Conservation (phyloP, 768 basidiomycete species). For the Boletus eberwhitei region DNA sequence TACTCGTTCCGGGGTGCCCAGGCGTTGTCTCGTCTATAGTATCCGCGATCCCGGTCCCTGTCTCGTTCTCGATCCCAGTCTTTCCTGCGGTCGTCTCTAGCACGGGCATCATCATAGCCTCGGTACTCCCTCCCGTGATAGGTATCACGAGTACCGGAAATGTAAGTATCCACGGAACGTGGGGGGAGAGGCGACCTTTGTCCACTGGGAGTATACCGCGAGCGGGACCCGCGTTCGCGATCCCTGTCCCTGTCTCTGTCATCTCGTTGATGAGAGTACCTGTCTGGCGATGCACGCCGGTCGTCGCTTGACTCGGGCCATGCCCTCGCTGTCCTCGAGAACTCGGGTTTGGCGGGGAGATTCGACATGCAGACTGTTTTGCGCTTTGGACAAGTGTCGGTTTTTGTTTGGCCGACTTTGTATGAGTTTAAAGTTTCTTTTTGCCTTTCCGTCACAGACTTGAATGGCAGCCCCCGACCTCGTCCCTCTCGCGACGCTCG, state of each 20-base stretch:
- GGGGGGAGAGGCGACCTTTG: constrained; percentile 14
- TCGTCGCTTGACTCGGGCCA: constrained; percentile 25
- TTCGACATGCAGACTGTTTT: constrained; percentile 17
- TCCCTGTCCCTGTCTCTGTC: constrained; percentile 25
- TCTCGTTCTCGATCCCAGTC: constrained; percentile 25
- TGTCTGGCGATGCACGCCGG: constrained; percentile 25
- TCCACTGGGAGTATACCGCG: constrained; percentile 13
- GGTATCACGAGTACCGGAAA: constrained; percentile 14
- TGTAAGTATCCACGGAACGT: constrained; percentile 18
- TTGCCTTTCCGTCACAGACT: neutral
- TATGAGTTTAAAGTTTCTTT: too few relatives aligned
- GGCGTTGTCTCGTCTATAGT: constrained; percentile 17
- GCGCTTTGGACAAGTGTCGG: neutral
- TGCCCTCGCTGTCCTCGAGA: constrained; percentile 17
- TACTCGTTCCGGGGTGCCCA: constrained; percentile 20
- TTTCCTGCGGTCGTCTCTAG: constrained; percentile 23
- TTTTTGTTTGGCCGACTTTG: constrained; percentile 25
- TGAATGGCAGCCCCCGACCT: constrained; percentile 47
- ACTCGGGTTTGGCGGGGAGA: constrained; percentile 33
- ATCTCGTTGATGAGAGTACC: constrained; percentile 21
- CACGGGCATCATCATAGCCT: constrained; percentile 16
- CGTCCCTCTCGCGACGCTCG: constrained; percentile 79
- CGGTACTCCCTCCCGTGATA: constrained; percentile 22
- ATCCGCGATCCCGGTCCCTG: constrained; percentile 13
- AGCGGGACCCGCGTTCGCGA: constrained; percentile 18